phyloP scores from a whole-genome alignment of 495 filamentous ascomycete species.

The Delitschia confertaspora region DNA sequence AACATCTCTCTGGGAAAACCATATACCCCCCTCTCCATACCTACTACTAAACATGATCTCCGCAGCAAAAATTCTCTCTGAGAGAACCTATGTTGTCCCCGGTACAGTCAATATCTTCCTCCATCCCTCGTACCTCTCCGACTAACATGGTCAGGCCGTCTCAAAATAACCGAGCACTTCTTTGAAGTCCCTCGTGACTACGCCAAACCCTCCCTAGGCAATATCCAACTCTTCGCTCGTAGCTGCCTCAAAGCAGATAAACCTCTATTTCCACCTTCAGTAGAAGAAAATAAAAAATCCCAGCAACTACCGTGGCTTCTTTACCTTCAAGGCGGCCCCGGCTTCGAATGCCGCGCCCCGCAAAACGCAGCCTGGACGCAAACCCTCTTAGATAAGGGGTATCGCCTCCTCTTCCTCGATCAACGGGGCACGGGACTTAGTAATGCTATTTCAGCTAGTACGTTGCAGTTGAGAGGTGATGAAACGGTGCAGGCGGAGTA shows the following conservation, averaged over 20 bases:
- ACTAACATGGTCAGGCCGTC: conserved; percentile 47
- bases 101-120: conserved; percentile 18
- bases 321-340: conserved; percentile 55
- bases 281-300: conserved; percentile 38
- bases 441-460: conserved; percentile 62
- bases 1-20: neutral
- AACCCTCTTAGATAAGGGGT: conserved; percentile 68
- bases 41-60: conserved; percentile 17
- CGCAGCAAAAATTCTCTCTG: conserved; percentile 34
- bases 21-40: neutral
- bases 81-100: conserved; percentile 31
- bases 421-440: conserved; percentile 84
- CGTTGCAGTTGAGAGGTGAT: conserved; percentile 55
- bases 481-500: conserved; percentile 63
- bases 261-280: conserved; percentile 39
- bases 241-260: conserved; percentile 55
- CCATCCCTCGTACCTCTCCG: neutral
- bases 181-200: conserved; percentile 80
- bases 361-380: conserved; percentile 60
- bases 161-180: conserved; percentile 69
- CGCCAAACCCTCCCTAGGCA: conserved; percentile 49
- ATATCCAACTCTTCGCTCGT: conserved; percentile 65
- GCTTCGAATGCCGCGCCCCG: conserved; percentile 62
- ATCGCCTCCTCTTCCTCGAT: conserved; percentile 76
- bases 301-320: conserved; percentile 47